Evolutionary conservation across 345 rosid genomes (phyloP).

Genomic region (Lepidium sativum): DNA sequence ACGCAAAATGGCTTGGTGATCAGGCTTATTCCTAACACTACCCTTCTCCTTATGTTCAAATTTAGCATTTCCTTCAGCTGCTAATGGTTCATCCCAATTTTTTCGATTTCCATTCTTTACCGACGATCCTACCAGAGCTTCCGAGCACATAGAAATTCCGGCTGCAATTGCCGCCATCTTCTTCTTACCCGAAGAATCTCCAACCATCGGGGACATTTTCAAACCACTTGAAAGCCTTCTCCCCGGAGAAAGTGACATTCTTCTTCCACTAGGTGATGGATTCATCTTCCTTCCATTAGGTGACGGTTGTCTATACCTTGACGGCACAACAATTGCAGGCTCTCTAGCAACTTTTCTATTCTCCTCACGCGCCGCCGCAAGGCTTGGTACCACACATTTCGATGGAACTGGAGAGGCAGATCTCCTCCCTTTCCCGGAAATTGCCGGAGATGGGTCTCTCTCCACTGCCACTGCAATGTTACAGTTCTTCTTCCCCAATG

Average conservation of each 20-base stretch:
- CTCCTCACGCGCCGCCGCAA: conserved; percentile 69
- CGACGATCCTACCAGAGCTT: conserved; percentile 48
- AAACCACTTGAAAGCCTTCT: conserved; percentile 66
- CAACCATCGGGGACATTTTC: conserved; percentile 58
- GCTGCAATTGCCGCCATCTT: conserved; percentile 56
- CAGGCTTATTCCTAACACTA: conserved; percentile 42
- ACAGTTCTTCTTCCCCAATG: conserved; percentile 40
- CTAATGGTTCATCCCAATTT: conserved; percentile 60
- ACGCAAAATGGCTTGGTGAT: conserved; percentile 65
- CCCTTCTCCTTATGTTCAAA: conserved; percentile 43
- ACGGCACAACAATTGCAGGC: conserved; percentile 81
- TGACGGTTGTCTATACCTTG: conserved; percentile 88
- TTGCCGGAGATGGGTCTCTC: conserved; percentile 59
- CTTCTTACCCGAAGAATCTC: conserved; percentile 73
- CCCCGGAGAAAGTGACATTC: conserved; percentile 75
- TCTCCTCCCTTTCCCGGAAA: conserved; percentile 64
- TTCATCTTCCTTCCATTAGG: conserved; percentile 66
- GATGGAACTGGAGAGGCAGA: conserved; percentile 90
- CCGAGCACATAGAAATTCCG: conserved; percentile 66
- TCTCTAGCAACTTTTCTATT: conserved; percentile 59
- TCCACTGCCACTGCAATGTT: conserved; percentile 26
- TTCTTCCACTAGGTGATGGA: conserved; percentile 60
- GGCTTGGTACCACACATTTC: conserved; percentile 84
- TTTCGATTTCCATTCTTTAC: conserved; percentile 39
- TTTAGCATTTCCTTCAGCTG: conserved; percentile 20